Evolutionary conservation across 495 filamentous ascomycete genomes (phyloP).

Genomic region (Parmelia sp.): DNA sequence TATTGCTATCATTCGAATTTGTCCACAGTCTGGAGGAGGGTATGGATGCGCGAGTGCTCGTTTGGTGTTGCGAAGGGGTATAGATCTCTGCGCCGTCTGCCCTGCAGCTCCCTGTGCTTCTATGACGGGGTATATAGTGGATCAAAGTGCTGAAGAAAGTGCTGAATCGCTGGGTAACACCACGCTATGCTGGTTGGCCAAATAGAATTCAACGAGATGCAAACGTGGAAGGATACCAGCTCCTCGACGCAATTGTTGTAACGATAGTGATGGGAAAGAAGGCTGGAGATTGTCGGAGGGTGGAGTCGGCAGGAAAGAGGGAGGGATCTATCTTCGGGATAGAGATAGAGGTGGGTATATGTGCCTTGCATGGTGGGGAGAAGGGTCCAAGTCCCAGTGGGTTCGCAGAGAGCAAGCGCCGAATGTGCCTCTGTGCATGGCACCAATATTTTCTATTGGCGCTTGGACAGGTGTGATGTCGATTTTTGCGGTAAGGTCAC

Average conservation of each 20-base stretch:
- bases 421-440: constrained; percentile 8
- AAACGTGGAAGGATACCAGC: constrained; percentile 17
- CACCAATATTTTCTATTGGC: constrained; percentile 11
- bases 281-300: constrained; percentile 4
- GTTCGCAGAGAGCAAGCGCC: constrained; percentile 4
- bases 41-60: neutral
- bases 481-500: constrained; percentile 5
- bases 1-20: constrained; percentile 13
- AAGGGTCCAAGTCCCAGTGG: constrained; percentile 7
- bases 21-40: neutral
- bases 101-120: neutral
- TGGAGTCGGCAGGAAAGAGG: neutral
- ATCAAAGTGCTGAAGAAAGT: constrained; percentile 5
- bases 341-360: constrained; percentile 17
- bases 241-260: constrained; percentile 15
- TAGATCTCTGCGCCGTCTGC: constrained; percentile 3
- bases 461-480: constrained; percentile 20
- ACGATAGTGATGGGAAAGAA: constrained; percentile 13
- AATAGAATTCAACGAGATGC: neutral
- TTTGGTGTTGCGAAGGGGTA: neutral
- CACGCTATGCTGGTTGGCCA: constrained; percentile 13
- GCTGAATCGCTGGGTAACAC: constrained; percentile 6
- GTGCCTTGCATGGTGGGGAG: constrained; percentile 14
- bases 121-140: constrained; percentile 13
- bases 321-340: constrained; percentile 13